These are phyloP conservation scores for Cornus kousa DNA, from an alignment of 148 eudicot species.

Conservation along the genomic window DNA sequence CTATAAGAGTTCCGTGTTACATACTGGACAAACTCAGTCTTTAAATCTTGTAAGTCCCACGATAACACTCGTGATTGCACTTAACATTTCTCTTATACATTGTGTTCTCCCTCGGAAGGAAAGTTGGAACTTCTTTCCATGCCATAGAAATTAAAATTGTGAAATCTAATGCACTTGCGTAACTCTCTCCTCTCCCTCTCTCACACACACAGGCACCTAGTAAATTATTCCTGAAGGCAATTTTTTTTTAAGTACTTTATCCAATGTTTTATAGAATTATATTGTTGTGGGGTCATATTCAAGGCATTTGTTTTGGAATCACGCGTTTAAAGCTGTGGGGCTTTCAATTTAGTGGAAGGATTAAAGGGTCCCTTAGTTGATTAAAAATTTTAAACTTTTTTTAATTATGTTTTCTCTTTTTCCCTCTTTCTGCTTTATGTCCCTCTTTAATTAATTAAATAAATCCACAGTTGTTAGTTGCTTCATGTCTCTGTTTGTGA, in stretches of 20 bases:
- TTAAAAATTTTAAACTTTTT: neutral
- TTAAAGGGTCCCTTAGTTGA: slow-evolving; percentile 3
- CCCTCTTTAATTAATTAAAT: slow-evolving; percentile 5
- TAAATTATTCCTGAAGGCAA: no score
- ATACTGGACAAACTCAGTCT: no score
- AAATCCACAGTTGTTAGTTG: neutral
- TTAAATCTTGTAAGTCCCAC: no score
- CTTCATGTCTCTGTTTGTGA: neutral
- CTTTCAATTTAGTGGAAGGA: slow-evolving; percentile 16
- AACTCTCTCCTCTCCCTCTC: no score
- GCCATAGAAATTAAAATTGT: no score
- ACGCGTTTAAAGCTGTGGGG: slow-evolving; percentile 40
- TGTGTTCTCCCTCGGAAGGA: no score
- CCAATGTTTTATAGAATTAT: slow-evolving; percentile 7
- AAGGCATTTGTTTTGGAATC: slow-evolving; percentile 33
- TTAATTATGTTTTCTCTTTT: neutral
- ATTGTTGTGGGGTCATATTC: slow-evolving; percentile 15
- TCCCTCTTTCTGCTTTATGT: neutral
- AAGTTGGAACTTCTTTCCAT: no score
- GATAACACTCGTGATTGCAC: no score
- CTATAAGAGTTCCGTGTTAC: no score
- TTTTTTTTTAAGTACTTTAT: slow-evolving; percentile 10
- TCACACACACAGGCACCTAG: no score
- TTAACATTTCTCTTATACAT: no score
- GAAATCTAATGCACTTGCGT: no score